A percentile compares a stretch with the other conserved stretches of the same genome.
phyloP scores from a whole-genome alignment of 495 filamentous ascomycete genomes.

The Penicillium flavigenum region DNA sequence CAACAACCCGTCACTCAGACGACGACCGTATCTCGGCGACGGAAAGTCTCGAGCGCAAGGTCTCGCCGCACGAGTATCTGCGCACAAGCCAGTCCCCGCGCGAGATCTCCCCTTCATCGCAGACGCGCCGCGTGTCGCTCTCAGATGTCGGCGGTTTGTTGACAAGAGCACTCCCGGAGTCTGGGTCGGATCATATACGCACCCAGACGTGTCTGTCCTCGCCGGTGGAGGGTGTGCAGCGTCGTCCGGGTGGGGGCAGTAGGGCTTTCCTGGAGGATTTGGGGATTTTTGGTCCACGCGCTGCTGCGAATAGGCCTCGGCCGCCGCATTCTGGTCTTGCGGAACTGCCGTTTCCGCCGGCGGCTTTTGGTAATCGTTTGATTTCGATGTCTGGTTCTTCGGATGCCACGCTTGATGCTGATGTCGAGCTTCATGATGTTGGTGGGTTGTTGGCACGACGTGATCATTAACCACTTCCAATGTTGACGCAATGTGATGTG shows the following conservation, averaged over 20 bases:
- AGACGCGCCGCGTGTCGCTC: slow-evolving; percentile 54
- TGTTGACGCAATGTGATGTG: slow-evolving; percentile 7
- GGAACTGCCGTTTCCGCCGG: not conserved
- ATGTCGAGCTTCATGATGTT: slow-evolving; percentile 52
- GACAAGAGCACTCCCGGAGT: slow-evolving; percentile 10
- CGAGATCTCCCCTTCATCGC: slow-evolving; percentile 25
- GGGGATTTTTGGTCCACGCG: slow-evolving; percentile 34
- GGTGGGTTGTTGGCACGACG: slow-evolving; percentile 49
- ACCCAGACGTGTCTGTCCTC: not conserved
- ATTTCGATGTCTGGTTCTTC: slow-evolving; percentile 17
- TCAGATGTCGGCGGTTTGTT: slow-evolving; percentile 71
- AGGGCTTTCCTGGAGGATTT: slow-evolving; percentile 59
- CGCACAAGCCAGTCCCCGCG: slow-evolving; percentile 30
- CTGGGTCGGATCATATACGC: not conserved
- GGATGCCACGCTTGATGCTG: slow-evolving; percentile 24
- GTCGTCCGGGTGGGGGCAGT: slow-evolving; percentile 40
- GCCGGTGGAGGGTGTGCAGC: slow-evolving; percentile 6
- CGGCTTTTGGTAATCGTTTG: not conserved
- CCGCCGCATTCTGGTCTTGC: not conserved
- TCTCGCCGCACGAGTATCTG: slow-evolving; percentile 42
- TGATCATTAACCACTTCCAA: not conserved
- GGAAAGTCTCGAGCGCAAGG: slow-evolving; percentile 37
- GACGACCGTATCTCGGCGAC: slow-evolving; percentile 31
- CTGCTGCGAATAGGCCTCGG: not conserved
- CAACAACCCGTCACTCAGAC: slow-evolving; percentile 21